Base-by-base conservation (phyloP, 2,329 filamentous ascomycete species). In the Paramyrothecium roridum region DNA sequence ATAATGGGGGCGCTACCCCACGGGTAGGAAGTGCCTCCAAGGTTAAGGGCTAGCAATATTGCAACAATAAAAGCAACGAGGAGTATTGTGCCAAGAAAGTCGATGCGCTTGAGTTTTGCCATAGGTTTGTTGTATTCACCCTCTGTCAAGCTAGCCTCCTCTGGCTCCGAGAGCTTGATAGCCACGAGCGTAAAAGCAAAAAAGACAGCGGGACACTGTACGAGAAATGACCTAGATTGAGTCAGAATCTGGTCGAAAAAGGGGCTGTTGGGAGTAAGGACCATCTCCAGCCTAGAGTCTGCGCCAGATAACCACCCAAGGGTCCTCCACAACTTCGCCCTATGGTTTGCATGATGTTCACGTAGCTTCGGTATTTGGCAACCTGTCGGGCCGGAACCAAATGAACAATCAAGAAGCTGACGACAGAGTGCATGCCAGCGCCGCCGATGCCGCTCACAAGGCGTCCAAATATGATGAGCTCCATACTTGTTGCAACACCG, bases 241-340 rank as follows among this genome's bases (percentile, higher is more conserved):
- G n/a, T n/a, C n/a, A n/a, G n/a, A n/a, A n/a, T n/a, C n/a, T n/a
- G n/a, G n/a, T n/a, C n/a, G 55, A 0, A 82, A 84, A 1, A 87
- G 67, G 0, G 84, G 84, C 0, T 87, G 84, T 2, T 84, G 71
- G 3, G 84, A 62, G 50, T n/a, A 87, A 87, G 40, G 81, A 85
- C 79, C 81, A 86, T 34, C 86, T 75, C 86, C 86, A 89, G 8
- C 86, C 85, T 21, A 89, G 74, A 1, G 71, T 75, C 57, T 88
- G 83, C 11, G 83, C 83, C 4, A 89, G 75, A 34, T 81, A 76
- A 0, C 85, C 85, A 2, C 86, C 85, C 10, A 80, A 62, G 1
- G 80, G 80, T 0, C 80, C 80, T 2, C 81, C 81, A 1, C 82
- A 61, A 48, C 78, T 80, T 37, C 81, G 72, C 2, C 80, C 80